Evolutionary conservation across 2,329 filamentous ascomycete species (phyloP).

Genomic region (Rachicladosporium sp.): DNA sequence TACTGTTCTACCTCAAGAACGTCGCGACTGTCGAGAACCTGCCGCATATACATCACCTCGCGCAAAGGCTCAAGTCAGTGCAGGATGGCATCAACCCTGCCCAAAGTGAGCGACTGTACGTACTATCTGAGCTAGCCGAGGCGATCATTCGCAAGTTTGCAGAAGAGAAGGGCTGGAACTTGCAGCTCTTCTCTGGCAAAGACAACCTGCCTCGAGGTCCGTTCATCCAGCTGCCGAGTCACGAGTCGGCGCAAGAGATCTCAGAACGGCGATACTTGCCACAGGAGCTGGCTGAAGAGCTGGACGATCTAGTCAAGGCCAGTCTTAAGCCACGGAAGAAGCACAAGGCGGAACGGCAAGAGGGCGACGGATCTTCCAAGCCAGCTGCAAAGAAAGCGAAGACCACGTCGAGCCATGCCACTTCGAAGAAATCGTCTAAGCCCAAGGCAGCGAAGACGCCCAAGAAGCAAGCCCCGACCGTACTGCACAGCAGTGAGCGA

Average conservation of each 20-base stretch:
- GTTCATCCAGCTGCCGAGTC: constrained; percentile 62
- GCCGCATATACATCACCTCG: constrained; percentile 79
- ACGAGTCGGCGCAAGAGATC: constrained; percentile 70
- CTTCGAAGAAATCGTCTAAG: constrained; percentile 24
- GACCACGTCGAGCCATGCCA: constrained; percentile 11
- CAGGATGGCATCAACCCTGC: constrained; percentile 61
- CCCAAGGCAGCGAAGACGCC: constrained; percentile 27
- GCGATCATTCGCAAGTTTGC: constrained; percentile 73
- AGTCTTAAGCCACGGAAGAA: constrained; percentile 49
- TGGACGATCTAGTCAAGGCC: constrained; percentile 65
- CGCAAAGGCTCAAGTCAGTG: constrained; percentile 84
- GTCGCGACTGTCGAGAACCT: constrained; percentile 81
- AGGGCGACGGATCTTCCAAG: constrained; percentile 3
- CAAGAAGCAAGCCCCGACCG: constrained; percentile 24
- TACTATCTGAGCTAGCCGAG: constrained; percentile 77
- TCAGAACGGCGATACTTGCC: constrained; percentile 76
- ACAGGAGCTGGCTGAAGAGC: constrained; percentile 56
- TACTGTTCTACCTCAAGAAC: constrained; percentile 75
- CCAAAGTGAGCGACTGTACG: constrained; percentile 64
- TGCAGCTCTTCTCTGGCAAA: constrained; percentile 73
- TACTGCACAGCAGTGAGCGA: constrained; percentile 28
- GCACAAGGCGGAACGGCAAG: constrained; percentile 21
- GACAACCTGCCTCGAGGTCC: constrained; percentile 68
- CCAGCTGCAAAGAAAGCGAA: constrained; percentile 19
- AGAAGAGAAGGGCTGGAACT: constrained; percentile 71